A percentile compares a stretch with the other conserved stretches of the same genome.
These are phyloP conservation scores for Quercus glauca DNA, from an alignment of 306 rosid species.

Conservation along the genomic window DNA sequence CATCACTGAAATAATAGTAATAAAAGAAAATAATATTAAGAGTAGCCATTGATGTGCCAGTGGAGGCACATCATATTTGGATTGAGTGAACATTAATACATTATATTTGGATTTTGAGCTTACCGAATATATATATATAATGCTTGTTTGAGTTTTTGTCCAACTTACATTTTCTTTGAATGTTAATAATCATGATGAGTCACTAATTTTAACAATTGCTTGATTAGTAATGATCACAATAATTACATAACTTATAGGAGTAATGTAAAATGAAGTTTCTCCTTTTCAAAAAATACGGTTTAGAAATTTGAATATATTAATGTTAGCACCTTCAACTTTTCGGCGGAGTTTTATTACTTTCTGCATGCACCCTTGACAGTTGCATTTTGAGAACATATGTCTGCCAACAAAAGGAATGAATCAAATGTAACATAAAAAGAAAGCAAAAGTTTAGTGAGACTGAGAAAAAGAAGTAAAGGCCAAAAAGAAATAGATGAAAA, in stretches of 20 bases:
- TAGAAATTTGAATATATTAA: background rate
- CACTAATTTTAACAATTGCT: background rate
- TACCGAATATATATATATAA: no score
- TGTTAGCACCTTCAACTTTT: constrained; percentile 44
- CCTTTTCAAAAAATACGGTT: no score
- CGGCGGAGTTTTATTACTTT: constrained; percentile 42
- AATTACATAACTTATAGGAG: background rate
- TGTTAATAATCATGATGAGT: no score
- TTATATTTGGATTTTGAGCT: no score
- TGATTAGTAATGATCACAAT: background rate
- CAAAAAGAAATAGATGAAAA: background rate
- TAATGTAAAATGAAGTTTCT: no score
- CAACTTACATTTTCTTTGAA: no score
- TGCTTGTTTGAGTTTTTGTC: no score
- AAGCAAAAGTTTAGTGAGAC: background rate
- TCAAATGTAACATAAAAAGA: background rate
- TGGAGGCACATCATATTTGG: no score
- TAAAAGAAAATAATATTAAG: no score
- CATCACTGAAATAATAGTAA: no score
- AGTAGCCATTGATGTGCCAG: no score
- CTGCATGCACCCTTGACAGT: constrained; percentile 51
- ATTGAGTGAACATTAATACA: no score
- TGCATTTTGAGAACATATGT: constrained; percentile 49
- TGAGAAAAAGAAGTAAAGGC: background rate
- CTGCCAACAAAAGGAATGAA: constrained; percentile 14